Evolutionary conservation across 2,329 filamentous ascomycete species (phyloP), one percentile per base, ranked within the genome.

Genomic region (Chaetomiaceae sp.): DNA sequence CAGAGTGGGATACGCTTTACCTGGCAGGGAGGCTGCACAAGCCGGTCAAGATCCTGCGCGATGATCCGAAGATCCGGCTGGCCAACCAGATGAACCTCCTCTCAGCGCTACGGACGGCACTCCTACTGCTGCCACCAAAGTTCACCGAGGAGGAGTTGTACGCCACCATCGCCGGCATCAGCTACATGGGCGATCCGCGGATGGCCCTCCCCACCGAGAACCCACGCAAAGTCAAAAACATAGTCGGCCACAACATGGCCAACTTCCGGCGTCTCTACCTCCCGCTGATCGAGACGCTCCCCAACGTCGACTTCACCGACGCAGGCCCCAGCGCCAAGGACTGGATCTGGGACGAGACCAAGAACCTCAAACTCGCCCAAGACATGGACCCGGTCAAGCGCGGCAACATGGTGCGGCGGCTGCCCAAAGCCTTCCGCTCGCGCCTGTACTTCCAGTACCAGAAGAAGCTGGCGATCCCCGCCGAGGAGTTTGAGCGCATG

Each of bases 11-110:
- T 58, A 96, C 90, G 0, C 77, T 99, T 23, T 99, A 99, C 70
- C 81, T 99, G n/a, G 94, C 95, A 6, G 94, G 94, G 4, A 88
- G 94, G 31, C 79, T 99, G 48, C 94, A 99, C 60, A 99, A 99
- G 69, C 94, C 94, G 1, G 94, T 96, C 71, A 97, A 99, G 75
- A 97, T 99, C 61, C 80, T 99, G 17, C 87, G 91, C 47, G 94
- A 99, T 68, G 89, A 99, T 65, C 89, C 94, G 0, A 85, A 85
- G 46, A 91, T 99, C 37, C 89, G 94, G 29, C 82, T 97, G 29
- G 90, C 92, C 4, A 97, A 99, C 70, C 94, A 99, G 71, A 87
- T 95, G 69, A 99, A 99, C 68, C 80, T 99, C 17, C 81, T 97
- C 39, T 92, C 92, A 8, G 95, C 95, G 3, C 78, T 97, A 5